Base-by-base conservation (phyloP, 305 asterid genomes). In the Fraxinus ornus region DNA sequence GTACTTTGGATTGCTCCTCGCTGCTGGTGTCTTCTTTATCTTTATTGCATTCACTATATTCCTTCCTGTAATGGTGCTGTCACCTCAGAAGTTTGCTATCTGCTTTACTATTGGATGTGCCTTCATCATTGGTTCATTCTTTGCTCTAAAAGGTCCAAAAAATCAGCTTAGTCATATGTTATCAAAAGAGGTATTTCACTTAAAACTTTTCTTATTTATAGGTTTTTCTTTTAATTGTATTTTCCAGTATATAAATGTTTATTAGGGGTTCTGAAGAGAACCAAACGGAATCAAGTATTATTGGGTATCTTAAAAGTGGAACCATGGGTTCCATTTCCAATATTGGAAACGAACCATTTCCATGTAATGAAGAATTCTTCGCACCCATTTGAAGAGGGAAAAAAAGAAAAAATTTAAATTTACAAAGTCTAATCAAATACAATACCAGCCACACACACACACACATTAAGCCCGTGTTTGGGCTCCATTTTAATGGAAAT, bases 41-140 rank as follows among this genome's bases (percentile, higher is more conserved):
- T 91, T 91, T 82, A 87, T 94, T 70, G 91, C 94, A 22, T 91
- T 94, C 89, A 91, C 98, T 19, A 89, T 94, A 86, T 94, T 94
- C 88, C 98, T 94, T 33, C 97, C 98, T 78, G 97, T 92, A 28
- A 94, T 94, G 96, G 98, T 93, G 86, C 81, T 94, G 86, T 90
- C 91, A 86, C 98, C 98, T 86, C 98, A 94, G 76, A 94, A 94
- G 85, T 94, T 94, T 85, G 98, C 98, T 79, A 86, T 90, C 88
- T 94, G 97, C 91, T 94, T 93, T 89, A 94, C 98, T 36, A 82
- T 93, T 75, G 98, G 98, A 44, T 94, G 98, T 86, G 93, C 86
- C 77, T 93, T 91, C 75, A 93, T 94, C 62, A 89, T 94, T 57
- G 96, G 94, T 82, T 91, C 98, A 4, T 90, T 94, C 85, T 91